Evolutionary conservation across 192 early-diverging fungal genomes (phyloP).

Genomic region (Entrophospora sp.): DNA sequence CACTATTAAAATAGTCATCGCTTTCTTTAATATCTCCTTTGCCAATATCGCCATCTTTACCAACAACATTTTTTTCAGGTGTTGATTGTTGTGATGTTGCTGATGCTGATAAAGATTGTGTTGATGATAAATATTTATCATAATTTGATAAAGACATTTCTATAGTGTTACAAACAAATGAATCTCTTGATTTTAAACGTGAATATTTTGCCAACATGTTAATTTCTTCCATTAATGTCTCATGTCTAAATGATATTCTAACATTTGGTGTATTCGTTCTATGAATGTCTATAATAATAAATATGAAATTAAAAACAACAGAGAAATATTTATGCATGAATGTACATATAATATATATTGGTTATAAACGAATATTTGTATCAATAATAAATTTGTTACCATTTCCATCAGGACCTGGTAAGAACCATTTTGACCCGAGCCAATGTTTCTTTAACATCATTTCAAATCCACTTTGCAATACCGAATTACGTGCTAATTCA

Average conservation of each 20-base stretch:
- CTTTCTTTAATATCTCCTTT: too few relatives aligned
- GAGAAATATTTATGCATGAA: not conserved
- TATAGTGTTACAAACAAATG: too few relatives aligned
- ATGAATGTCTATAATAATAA: constrained; percentile 50
- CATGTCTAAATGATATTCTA: constrained; percentile 73
- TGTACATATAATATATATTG: too few relatives aligned
- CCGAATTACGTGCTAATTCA: constrained; percentile 86
- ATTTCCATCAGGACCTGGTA: constrained; percentile 69
- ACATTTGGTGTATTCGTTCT: constrained; percentile 91
- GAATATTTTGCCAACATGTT: constrained; percentile 35
- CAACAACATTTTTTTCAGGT: too few relatives aligned
- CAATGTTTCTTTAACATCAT: constrained; percentile 80
- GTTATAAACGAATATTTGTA: too few relatives aligned
- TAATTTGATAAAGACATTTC: too few relatives aligned
- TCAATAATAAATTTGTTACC: not conserved
- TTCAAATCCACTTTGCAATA: constrained; percentile 87
- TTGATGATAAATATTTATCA: too few relatives aligned
- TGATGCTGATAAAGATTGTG: too few relatives aligned
- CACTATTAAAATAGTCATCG: too few relatives aligned
- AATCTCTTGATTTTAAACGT: not conserved
- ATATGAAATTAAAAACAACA: not conserved
- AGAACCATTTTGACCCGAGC: constrained; percentile 70
- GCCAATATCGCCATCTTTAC: too few relatives aligned
- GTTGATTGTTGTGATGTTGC: too few relatives aligned
- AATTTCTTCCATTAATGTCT: constrained; percentile 78